Evolutionary conservation across 306 rosid genomes (phyloP).

Genomic region (Phaseolus lunatus): DNA sequence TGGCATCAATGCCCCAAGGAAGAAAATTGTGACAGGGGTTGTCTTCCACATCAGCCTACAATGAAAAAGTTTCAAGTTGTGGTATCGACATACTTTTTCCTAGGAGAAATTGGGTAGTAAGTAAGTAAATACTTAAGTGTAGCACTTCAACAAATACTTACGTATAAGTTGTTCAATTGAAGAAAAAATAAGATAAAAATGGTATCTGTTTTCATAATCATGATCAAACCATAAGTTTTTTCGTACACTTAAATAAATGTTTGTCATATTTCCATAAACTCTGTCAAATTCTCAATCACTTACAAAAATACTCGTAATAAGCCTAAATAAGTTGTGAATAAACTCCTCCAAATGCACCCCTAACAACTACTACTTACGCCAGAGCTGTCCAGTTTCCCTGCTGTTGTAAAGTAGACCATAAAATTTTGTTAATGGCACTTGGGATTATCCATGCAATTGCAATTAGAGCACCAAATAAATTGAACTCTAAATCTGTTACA

Average conservation of each 20-base stretch:
- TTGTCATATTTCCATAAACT: not conserved
- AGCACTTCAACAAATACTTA: not conserved
- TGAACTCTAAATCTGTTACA: constrained; percentile 91
- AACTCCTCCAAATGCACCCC: not conserved
- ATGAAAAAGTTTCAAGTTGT: constrained; percentile 21
- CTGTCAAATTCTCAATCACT: not conserved
- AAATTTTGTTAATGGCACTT: constrained; percentile 85
- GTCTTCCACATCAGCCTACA: constrained; percentile 97
- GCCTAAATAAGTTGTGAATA: not conserved
- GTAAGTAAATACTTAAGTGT: not conserved
- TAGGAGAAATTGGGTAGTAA: not conserved
- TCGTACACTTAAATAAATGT: too few relatives aligned
- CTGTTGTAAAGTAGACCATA: constrained; percentile 91
- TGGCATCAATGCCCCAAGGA: constrained; percentile 87
- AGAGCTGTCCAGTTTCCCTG: constrained; percentile 91
- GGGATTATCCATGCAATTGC: constrained; percentile 86
- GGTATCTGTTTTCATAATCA: not conserved
- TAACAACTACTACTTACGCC: constrained; percentile 60
- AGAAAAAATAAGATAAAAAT: not conserved
- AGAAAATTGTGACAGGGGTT: constrained; percentile 79
- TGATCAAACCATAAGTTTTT: not conserved
- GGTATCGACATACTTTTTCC: constrained; percentile 5
- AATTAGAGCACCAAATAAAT: constrained; percentile 71
- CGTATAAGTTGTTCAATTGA: not conserved
- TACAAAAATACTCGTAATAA: not conserved